Evolutionary conservation across 495 filamentous ascomycete species (phyloP).

Genomic region (Pseudevernia furfuracea): DNA sequence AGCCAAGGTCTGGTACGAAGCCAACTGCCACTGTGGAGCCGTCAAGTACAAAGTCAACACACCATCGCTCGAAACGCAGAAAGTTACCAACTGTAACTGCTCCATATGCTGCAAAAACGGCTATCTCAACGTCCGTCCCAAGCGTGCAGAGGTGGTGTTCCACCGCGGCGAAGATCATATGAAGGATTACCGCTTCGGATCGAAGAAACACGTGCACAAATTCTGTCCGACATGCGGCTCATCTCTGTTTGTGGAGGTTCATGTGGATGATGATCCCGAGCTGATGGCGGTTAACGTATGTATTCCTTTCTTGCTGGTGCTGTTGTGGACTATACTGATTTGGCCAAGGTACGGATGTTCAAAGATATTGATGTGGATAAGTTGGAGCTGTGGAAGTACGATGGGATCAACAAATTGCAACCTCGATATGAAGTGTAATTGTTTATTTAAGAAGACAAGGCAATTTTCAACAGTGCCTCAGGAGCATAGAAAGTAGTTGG

Average conservation of each 20-base stretch:
- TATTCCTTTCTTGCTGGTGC: background rate
- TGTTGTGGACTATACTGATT: constrained; percentile 8
- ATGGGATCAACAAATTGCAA: constrained; percentile 20
- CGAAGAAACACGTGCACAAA: constrained; percentile 21
- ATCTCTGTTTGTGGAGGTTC: constrained; percentile 17
- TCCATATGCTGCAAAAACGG: constrained; percentile 39
- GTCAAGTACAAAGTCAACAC: constrained; percentile 11
- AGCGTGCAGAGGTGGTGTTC: constrained; percentile 24
- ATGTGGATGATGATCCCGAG: constrained; percentile 10
- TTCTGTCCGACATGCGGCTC: constrained; percentile 32
- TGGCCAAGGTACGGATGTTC: constrained; percentile 28
- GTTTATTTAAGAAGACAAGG: background rate
- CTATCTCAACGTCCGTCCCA: constrained; percentile 35
- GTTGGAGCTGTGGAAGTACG: constrained; percentile 19
- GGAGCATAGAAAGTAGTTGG: background rate
- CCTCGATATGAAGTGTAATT: constrained; percentile 11
- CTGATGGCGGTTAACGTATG: constrained; percentile 26
- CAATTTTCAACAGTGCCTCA: background rate
- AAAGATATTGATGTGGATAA: constrained; percentile 29
- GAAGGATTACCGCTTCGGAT: constrained; percentile 27
- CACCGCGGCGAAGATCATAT: constrained; percentile 26
- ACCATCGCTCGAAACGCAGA: constrained; percentile 27
- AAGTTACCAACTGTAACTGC: constrained; percentile 35
- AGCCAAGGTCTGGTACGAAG: constrained; percentile 22
- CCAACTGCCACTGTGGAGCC: constrained; percentile 24